phyloP scores from a whole-genome alignment of 345 rosid genomes.

The Microcos paniculata region DNA sequence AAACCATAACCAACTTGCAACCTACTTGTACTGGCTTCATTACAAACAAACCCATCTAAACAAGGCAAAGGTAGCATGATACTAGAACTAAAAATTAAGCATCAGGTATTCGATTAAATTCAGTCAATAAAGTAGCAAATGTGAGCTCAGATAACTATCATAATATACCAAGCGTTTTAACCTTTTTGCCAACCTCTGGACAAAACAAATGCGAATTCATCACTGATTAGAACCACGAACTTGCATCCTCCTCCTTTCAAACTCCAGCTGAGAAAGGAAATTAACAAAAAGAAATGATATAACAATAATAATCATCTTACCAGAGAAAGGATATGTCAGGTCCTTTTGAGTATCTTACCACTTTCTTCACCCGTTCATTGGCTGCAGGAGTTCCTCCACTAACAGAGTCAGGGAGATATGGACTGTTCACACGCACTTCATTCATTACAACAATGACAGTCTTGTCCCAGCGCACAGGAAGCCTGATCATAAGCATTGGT shows the following conservation, averaged over 20 bases:
- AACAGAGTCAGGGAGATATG: constrained; percentile 84
- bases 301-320: background rate
- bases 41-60: background rate
- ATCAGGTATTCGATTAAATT: background rate
- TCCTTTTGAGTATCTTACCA: constrained; percentile 52
- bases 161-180: constrained; percentile 14
- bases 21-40: constrained; percentile 3
- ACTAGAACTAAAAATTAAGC: constrained; percentile 4
- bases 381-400: constrained; percentile 92
- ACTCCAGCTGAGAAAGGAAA: constrained; percentile 49
- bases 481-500: constrained; percentile 47
- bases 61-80: background rate
- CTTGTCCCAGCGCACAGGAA: constrained; percentile 98
- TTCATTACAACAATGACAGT: constrained; percentile 85
- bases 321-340: background rate
- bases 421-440: constrained; percentile 90
- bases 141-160: constrained; percentile 6
- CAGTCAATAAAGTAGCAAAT: background rate
- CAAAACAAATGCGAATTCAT: constrained; percentile 13
- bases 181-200: constrained; percentile 9
- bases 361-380: constrained; percentile 96
- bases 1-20: background rate
- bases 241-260: constrained; percentile 69
- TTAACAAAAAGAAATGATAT: background rate
- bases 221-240: constrained; percentile 44